Evolutionary conservation across 345 rosid species (phyloP).

Genomic region (Erucastrum elatum): DNA sequence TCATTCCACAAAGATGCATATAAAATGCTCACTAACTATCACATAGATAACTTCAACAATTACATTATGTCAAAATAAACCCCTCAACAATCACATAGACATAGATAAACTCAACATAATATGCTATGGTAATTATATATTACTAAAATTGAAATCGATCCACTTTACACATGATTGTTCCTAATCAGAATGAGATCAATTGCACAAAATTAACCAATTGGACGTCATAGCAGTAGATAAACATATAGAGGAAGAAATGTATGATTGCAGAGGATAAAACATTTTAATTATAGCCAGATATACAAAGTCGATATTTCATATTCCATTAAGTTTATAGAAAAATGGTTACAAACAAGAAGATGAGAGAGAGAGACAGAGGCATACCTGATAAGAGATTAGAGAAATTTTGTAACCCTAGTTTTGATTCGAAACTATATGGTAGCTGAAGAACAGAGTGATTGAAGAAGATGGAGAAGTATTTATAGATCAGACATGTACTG

Average conservation of each 20-base stretch:
- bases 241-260: neutral
- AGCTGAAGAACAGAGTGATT: constrained; percentile 8
- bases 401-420: constrained; percentile 7
- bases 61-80: no score
- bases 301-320: no score
- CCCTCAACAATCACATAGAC: no score
- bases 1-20: neutral
- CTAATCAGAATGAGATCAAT: neutral
- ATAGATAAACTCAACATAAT: neutral
- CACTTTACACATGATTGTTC: neutral
- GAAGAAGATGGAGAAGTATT: constrained; percentile 25
- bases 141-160: neutral
- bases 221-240: neutral
- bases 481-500: constrained; percentile 11
- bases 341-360: neutral
- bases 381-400: constrained; percentile 2
- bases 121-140: neutral
- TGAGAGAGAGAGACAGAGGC: neutral
- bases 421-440: neutral
- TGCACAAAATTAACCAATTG: neutral
- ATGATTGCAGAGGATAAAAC: neutral
- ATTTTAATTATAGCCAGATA: no score
- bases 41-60: neutral
- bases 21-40: neutral
- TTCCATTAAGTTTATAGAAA: neutral